These are phyloP conservation scores for Pythium sp. DNA, from an alignment of 352 stramenopile genomes.

Conservation along the genomic window DNA sequence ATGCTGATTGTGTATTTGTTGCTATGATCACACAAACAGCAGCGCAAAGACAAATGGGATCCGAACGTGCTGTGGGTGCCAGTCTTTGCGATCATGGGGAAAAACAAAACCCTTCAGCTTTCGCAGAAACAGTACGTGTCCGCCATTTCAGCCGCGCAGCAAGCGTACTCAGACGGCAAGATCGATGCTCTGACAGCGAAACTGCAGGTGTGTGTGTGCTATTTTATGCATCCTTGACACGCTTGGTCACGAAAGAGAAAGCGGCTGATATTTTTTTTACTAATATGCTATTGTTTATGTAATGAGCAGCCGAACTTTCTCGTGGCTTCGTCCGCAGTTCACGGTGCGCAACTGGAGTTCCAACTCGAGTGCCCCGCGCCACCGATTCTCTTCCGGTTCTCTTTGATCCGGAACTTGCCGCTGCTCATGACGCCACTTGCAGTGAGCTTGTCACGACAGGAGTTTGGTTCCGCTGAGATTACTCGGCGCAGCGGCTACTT, in stretches of 20 bases:
- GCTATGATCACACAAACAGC: not conserved
- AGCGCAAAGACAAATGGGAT: slow-evolving; percentile 18
- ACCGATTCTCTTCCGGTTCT: slow-evolving; percentile 46
- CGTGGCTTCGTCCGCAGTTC: slow-evolving; percentile 30
- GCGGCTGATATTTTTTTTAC: not conserved
- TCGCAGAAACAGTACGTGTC: slow-evolving; percentile 31
- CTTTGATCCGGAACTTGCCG: slow-evolving; percentile 65
- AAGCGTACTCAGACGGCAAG: slow-evolving; percentile 35
- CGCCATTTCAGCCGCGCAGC: slow-evolving; percentile 29
- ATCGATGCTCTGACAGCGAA: slow-evolving; percentile 30
- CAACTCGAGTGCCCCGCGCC: slow-evolving; percentile 39
- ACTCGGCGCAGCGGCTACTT: slow-evolving; percentile 54
- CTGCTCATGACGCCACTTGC: slow-evolving; percentile 75
- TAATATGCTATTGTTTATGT: not conserved
- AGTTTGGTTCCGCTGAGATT: slow-evolving; percentile 36
- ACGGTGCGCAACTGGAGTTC: slow-evolving; percentile 43
- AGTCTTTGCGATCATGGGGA: slow-evolving; percentile 22
- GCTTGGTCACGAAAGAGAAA: not conserved
- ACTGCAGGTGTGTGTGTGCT: slow-evolving; percentile 22
- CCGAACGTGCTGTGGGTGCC: slow-evolving; percentile 31
- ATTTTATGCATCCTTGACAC: not conserved
- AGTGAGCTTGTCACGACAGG: slow-evolving; percentile 47
- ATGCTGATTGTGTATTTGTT: slow-evolving; percentile 5
- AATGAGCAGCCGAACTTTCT: slow-evolving; percentile 25
- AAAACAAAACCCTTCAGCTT: slow-evolving; percentile 10